These are phyloP conservation scores for Penicillium oxalicum DNA, from an alignment of 2,329 filamentous ascomycete species.

Conservation along the genomic window DNA sequence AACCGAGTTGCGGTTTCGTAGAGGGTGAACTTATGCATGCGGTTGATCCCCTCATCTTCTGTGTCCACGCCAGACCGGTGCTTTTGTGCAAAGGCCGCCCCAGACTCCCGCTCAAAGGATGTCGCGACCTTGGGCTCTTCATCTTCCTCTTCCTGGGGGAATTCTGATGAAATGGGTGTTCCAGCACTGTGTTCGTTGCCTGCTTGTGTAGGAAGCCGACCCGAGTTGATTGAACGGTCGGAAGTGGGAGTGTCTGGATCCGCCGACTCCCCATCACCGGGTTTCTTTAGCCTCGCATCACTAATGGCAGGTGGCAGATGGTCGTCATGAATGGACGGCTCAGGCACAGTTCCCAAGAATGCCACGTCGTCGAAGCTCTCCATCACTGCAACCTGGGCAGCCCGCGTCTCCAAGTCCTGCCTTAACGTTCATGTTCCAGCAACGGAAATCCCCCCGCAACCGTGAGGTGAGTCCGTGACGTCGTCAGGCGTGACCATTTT, in stretches of 20 bases:
- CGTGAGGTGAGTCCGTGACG: conserved; percentile 1
- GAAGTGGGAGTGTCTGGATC: conserved; percentile 13
- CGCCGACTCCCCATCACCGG: conserved; percentile 9
- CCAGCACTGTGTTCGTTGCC: conserved; percentile 16
- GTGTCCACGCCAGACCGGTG: conserved; percentile 32
- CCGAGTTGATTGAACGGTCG: conserved; percentile 8
- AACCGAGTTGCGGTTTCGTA: conserved; percentile 93
- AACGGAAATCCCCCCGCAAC: no score
- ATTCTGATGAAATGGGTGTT: conserved; percentile 20
- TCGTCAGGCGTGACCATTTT: neutral
- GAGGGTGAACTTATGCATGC: conserved; percentile 94
- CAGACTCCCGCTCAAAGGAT: conserved; percentile 41
- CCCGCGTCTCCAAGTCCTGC: neutral
- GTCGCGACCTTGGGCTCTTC: conserved; percentile 42
- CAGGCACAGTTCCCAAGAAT: conserved; percentile 19
- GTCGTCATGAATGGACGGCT: conserved; percentile 13
- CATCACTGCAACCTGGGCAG: conserved; percentile 20
- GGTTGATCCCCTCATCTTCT: conserved; percentile 45
- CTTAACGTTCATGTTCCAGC: neutral
- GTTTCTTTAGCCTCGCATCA: conserved; percentile 9
- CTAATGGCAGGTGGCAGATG: conserved; percentile 7
- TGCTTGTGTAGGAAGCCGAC: conserved; percentile 4
- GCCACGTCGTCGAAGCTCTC: conserved; percentile 37
- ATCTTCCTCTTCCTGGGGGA: conserved; percentile 35
- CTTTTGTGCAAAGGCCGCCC: conserved; percentile 34